These are phyloP conservation scores for Vitis labrusca DNA, from an alignment of 164 flowering plant genomes.

Conservation along the genomic window DNA sequence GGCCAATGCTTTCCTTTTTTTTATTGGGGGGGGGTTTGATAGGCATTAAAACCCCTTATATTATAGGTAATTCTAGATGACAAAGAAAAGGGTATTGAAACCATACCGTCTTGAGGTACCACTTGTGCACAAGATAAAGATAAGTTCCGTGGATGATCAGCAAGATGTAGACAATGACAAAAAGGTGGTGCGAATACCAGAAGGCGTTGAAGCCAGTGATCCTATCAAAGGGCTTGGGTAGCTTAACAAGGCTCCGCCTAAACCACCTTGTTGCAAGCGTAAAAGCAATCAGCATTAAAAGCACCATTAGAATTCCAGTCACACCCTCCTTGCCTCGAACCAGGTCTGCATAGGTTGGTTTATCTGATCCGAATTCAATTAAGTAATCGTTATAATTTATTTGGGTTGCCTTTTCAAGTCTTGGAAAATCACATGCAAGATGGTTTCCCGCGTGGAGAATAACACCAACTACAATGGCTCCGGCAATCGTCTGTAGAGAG, in stretches of 20 bases:
- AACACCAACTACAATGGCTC: slow-evolving; percentile 81
- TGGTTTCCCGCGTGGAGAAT: slow-evolving; percentile 89
- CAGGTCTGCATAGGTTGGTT: slow-evolving; percentile 59
- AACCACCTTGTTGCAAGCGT: slow-evolving; percentile 89
- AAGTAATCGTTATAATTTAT: slow-evolving; percentile 23
- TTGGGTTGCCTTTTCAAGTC: slow-evolving; percentile 42
- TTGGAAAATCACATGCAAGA: slow-evolving; percentile 90
- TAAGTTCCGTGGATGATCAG: slow-evolving; percentile 75
- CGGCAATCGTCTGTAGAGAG: slow-evolving; percentile 75
- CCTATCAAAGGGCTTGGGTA: slow-evolving; percentile 84
- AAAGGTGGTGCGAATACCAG: slow-evolving; percentile 97
- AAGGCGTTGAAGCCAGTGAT: slow-evolving; percentile 96
- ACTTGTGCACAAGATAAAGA: slow-evolving; percentile 77
- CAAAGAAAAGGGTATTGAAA: background rate
- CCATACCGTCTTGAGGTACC: slow-evolving; percentile 87
- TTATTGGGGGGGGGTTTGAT: too few relatives aligned
- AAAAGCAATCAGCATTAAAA: slow-evolving; percentile 77
- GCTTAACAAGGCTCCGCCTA: slow-evolving; percentile 78
- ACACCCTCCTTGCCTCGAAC: slow-evolving; percentile 69
- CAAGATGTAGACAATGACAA: slow-evolving; percentile 76
- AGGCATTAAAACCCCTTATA: too few relatives aligned
- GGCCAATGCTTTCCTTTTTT: too few relatives aligned
- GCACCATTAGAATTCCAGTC: slow-evolving; percentile 82
- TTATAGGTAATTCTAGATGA: background rate
- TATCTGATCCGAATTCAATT: slow-evolving; percentile 45